Conservation (phyloP, 129 eudicot genomes). For the Scalesia atractyloides region DNA sequence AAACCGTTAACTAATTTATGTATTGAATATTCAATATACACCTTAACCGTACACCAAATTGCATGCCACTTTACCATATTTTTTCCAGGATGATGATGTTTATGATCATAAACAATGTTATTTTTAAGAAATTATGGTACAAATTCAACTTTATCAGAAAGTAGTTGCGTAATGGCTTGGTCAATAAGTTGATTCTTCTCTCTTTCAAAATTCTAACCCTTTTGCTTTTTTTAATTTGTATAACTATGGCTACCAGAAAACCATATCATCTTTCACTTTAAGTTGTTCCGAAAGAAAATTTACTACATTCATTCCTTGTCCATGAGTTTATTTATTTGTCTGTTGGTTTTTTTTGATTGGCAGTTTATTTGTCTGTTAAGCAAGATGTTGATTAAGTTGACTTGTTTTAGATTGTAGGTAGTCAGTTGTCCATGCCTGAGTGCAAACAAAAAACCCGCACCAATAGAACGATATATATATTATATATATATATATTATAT, state of each 20-base stretch:
- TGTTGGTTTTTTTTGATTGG: too few species aligned
- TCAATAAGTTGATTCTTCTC: constrained; percentile 26
- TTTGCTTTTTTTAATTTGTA: constrained; percentile 19
- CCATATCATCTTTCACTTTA: constrained; percentile 21
- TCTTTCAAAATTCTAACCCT: constrained; percentile 14
- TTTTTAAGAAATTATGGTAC: constrained; percentile 1
- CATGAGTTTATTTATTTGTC: constrained; percentile 1
- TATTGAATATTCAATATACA: background rate
- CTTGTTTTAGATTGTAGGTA: constrained; percentile 4
- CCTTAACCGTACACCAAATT: background rate
- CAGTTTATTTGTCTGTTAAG: background rate
- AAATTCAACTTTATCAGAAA: background rate
- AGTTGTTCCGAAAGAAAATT: background rate
- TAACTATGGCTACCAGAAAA: background rate
- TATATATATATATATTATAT: too few species aligned
- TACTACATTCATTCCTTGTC: constrained; percentile 3
- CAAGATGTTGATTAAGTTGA: background rate
- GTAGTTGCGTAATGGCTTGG: constrained; percentile 18
- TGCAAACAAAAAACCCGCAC: background rate
- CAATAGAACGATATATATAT: too few species aligned
- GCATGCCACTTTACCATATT: background rate
- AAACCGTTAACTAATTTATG: background rate
- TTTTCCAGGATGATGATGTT: constrained; percentile 4
- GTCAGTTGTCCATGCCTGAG: background rate
- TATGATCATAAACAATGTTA: background rate